These are phyloP conservation scores for Hypericum androsaemum DNA, from an alignment of 345 rosid genomes.

Conservation along the genomic window DNA sequence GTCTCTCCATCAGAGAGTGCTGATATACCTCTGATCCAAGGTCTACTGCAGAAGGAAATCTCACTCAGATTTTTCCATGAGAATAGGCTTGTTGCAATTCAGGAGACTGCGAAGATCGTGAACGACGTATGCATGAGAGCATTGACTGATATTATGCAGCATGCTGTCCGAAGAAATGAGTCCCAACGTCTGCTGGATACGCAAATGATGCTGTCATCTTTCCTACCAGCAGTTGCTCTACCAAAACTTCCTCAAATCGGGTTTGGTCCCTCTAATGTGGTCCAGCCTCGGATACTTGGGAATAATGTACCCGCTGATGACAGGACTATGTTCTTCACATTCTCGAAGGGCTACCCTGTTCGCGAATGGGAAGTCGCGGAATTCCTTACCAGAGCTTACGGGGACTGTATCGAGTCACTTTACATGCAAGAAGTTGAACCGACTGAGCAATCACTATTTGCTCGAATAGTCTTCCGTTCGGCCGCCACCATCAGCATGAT, in stretches of 20 bases:
- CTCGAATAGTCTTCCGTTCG: constrained; percentile 31
- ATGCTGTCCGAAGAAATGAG: constrained; percentile 19
- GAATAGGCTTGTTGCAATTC: constrained; percentile 13
- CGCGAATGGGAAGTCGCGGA: constrained; percentile 38
- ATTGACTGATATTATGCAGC: constrained; percentile 31
- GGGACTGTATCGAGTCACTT: constrained; percentile 42
- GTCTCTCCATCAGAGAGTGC: constrained; percentile 1
- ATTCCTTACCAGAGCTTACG: constrained; percentile 26
- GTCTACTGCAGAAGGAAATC: constrained; percentile 21
- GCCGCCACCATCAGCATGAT: constrained; percentile 15
- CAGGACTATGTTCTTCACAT: constrained; percentile 52
- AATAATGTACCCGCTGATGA: constrained; percentile 22
- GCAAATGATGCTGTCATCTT: constrained; percentile 1
- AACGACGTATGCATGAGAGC: constrained; percentile 32
- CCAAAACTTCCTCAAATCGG: not conserved
- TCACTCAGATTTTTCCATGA: constrained; percentile 21
- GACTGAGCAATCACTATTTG: constrained; percentile 36
- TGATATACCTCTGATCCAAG: constrained; percentile 25
- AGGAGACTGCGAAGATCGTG: constrained; percentile 18
- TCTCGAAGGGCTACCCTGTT: constrained; percentile 55
- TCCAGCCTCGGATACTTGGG: not conserved
- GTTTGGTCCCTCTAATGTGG: not conserved
- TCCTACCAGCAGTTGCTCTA: constrained; percentile 1
- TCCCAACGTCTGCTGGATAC: constrained; percentile 8
- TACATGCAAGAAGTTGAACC: constrained; percentile 42